Evolutionary conservation across 225 moss, liverwort and hornwort species (phyloP).

Genomic region (Neckera pumila): DNA sequence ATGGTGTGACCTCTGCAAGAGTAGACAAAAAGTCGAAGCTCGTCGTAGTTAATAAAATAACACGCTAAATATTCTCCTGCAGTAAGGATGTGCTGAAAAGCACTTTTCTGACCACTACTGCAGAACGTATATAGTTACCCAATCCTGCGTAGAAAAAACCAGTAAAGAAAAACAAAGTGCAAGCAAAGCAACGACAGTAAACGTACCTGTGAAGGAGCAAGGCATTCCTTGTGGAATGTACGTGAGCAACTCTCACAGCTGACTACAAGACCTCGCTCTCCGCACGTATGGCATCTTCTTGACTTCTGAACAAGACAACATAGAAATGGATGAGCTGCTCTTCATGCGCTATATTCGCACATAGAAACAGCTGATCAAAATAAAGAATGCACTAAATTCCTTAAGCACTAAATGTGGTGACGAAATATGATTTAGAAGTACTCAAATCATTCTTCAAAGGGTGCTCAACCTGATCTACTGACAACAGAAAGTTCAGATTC

Average conservation of each 20-base stretch:
- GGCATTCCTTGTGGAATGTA: conserved; percentile 70
- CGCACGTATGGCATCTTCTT: conserved; percentile 64
- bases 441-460: not conserved
- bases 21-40: not conserved
- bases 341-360: not conserved
- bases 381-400: not conserved
- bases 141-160: not conserved
- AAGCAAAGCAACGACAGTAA: not conserved
- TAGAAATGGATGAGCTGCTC: not conserved
- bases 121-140: not conserved
- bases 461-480: not conserved
- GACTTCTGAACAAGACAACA: conserved; percentile 34
- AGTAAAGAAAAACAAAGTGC: not conserved
- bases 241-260: conserved; percentile 65
- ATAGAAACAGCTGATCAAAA: not conserved
- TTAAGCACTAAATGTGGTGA: not conserved
- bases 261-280: conserved; percentile 53
- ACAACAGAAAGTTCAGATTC: not conserved
- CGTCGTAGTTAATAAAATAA: not conserved
- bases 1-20: conserved; percentile 41
- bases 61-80: not conserved
- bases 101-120: not conserved
- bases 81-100: not conserved
- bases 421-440: not conserved
- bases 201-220: conserved; percentile 54